These are phyloP conservation scores for Suhomyces maxii DNA, from an alignment of 1,139 yeast species.

Conservation along the genomic window DNA sequence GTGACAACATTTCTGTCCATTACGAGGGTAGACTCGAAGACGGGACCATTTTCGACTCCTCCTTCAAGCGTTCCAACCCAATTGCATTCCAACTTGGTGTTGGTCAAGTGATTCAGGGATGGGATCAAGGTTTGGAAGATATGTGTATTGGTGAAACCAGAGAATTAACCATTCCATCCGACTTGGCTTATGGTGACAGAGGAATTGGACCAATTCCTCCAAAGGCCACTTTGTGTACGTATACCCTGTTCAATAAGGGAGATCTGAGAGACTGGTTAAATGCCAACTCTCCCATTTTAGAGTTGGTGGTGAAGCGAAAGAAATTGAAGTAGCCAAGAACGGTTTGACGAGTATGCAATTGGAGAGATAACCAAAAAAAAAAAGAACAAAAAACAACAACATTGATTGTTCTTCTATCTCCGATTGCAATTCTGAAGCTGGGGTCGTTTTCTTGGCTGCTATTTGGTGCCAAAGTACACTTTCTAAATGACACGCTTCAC, in stretches of 20 bases:
- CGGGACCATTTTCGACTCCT: conserved; percentile 76
- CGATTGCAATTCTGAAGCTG: too few relatives aligned
- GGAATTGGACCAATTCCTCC: conserved; percentile 85
- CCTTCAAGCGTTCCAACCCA: conserved; percentile 63
- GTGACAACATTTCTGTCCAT: conserved; percentile 71
- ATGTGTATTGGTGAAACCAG: conserved; percentile 91
- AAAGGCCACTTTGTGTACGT: conserved; percentile 57
- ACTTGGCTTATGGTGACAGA: conserved; percentile 70
- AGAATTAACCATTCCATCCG: conserved; percentile 72
- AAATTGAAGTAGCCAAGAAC: too few relatives aligned
- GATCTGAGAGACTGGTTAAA: background rate
- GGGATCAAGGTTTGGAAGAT: conserved; percentile 74
- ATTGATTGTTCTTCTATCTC: too few relatives aligned
- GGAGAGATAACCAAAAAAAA: too few relatives aligned
- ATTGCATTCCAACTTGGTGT: conserved; percentile 67
- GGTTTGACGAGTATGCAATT: too few relatives aligned
- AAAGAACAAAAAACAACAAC: too few relatives aligned
- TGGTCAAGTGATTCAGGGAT: conserved; percentile 80
- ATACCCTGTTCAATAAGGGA: background rate
- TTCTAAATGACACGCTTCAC: too few relatives aligned
- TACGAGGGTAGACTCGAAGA: conserved; percentile 70
- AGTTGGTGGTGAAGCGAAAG: too few relatives aligned
- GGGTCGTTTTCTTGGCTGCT: too few relatives aligned
- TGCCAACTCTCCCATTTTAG: too few relatives aligned
- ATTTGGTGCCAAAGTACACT: too few relatives aligned